phyloP scores from a whole-genome alignment of 2,329 filamentous ascomycete genomes.

The Ceratocystis cubensis region DNA sequence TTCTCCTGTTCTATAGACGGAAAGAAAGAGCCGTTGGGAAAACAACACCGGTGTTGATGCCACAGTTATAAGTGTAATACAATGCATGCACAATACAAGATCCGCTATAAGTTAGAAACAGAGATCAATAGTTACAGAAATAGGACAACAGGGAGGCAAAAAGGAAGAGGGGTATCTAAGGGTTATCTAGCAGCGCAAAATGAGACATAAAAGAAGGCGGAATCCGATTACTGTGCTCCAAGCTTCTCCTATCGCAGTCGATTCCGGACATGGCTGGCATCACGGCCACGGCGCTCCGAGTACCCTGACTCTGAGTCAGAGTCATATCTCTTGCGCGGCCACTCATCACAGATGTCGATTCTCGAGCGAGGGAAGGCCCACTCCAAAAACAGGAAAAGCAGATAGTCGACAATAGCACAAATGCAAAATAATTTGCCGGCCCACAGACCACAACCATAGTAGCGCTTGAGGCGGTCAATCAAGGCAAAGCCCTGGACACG shows the following conservation, averaged over 20 bases:
- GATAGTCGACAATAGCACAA: conserved; percentile 85
- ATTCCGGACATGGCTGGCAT: conserved; percentile 5
- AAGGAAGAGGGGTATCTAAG: conserved; percentile 1
- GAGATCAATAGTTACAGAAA: background rate
- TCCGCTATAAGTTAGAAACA: background rate
- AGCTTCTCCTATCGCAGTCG: background rate
- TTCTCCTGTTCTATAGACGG: too few species aligned
- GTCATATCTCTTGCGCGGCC: conserved; percentile 58
- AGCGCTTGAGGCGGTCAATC: conserved; percentile 87
- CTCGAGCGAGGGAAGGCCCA: conserved; percentile 70
- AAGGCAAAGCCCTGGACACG: conserved; percentile 77
- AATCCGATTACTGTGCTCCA: background rate
- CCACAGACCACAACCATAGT: conserved; percentile 97
- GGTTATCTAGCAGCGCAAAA: background rate
- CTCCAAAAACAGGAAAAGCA: conserved; percentile 80
- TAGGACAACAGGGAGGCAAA: background rate
- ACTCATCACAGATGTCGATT: conserved; percentile 82
- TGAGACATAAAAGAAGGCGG: background rate
- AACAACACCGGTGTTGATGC: too few species aligned
- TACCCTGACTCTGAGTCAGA: conserved; percentile 17
- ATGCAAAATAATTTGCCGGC: conserved; percentile 94
- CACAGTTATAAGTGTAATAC: background rate
- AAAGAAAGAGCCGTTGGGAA: too few species aligned
- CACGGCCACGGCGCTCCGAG: conserved; percentile 12
- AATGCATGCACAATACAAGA: background rate